Percentiles rank a stretch among this genome's conserved stretches.
These are phyloP conservation scores for Aspergillus japonicus DNA, from an alignment of 2,329 filamentous ascomycete genomes.

Conservation along the genomic window DNA sequence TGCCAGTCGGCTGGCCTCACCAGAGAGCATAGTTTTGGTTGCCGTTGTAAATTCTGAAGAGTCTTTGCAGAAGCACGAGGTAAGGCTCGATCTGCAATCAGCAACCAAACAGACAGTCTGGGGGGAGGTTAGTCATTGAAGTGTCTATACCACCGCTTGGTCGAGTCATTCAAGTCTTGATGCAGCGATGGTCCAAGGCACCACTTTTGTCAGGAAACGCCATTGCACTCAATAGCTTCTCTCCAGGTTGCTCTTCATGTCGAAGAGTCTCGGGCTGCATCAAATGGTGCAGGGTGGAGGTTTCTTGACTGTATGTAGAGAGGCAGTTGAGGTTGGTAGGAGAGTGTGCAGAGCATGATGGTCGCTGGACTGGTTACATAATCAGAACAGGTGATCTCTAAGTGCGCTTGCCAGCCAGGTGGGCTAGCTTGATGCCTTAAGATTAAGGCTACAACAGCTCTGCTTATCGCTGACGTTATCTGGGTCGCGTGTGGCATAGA, in stretches of 20 bases:
- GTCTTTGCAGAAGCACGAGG: background rate
- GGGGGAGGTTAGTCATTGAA: background rate
- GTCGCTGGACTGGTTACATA: constrained; percentile 20
- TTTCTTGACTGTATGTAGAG: constrained; percentile 7
- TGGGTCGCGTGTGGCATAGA: constrained; percentile 1
- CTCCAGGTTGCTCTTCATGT: background rate
- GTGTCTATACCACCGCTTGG: constrained; percentile 9
- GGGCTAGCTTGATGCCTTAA: constrained; percentile 13
- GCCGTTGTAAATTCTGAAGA: background rate
- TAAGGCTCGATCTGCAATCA: background rate
- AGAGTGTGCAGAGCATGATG: constrained; percentile 17
- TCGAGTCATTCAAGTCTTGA: constrained; percentile 11
- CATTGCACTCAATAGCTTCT: background rate
- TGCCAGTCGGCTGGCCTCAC: background rate
- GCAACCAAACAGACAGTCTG: background rate
- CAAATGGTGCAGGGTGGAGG: constrained; percentile 11
- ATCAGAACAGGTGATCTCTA: constrained; percentile 15
- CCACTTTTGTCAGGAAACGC: background rate
- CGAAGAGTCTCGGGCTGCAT: background rate
- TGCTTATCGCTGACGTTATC: constrained; percentile 8
- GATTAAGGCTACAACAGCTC: background rate
- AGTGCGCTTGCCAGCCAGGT: too few species aligned
- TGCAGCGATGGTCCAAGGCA: background rate
- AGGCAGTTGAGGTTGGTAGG: constrained; percentile 13
- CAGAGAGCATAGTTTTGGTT: background rate